Evolutionary conservation across 1,139 yeast species (phyloP).

Genomic region (Candida sp.): DNA sequence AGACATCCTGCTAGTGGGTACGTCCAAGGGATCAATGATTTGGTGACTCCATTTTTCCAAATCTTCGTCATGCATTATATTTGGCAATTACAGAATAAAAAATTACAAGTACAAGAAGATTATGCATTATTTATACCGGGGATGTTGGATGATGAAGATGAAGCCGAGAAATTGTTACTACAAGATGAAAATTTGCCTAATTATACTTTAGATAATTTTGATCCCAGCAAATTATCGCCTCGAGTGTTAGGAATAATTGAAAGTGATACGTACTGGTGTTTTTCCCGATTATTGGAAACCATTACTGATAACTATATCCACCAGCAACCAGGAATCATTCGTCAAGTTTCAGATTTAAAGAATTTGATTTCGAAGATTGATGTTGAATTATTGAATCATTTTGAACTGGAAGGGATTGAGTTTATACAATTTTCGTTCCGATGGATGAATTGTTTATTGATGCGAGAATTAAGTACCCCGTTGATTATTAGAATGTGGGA

Average conservation of each 20-base stretch:
- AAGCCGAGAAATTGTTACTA: constrained; percentile 22
- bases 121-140: constrained; percentile 35
- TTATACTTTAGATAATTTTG: constrained; percentile 41
- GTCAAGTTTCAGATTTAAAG: constrained; percentile 81
- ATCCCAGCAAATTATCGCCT: constrained; percentile 60
- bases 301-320: constrained; percentile 96
- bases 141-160: constrained; percentile 26
- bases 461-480: constrained; percentile 84
- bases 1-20: constrained; percentile 98
- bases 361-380: constrained; percentile 83
- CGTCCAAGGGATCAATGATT: constrained; percentile 98
- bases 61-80: constrained; percentile 75
- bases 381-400: constrained; percentile 64
- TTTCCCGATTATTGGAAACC: constrained; percentile 84
- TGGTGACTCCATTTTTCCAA: constrained; percentile 92
- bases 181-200: constrained; percentile 21
- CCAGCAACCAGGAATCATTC: constrained; percentile 95
- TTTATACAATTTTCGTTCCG: constrained; percentile 94
- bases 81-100: constrained; percentile 37
- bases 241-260: constrained; percentile 52
- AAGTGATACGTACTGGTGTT: constrained; percentile 97
- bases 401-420: constrained; percentile 78
- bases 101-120: constrained; percentile 17
- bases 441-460: constrained; percentile 97
- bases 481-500: constrained; percentile 97